Base-by-base conservation (phyloP, 202 grass and related monocot genomes). In the Digitaria exilis region DNA sequence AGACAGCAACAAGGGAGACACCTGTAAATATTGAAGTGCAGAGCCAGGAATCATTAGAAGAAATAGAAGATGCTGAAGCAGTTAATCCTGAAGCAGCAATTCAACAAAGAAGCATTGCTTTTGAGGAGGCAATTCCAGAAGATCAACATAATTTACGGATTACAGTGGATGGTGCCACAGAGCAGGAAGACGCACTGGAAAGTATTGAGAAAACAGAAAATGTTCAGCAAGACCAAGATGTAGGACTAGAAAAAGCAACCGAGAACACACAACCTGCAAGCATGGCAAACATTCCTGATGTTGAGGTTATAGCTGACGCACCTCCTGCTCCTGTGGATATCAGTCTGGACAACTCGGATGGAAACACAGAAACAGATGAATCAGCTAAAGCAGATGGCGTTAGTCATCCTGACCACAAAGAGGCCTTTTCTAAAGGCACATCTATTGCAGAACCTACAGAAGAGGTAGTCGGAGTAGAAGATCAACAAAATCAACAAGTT, bases 121-220 rank as follows among this genome's bases (percentile, higher is more conserved):
- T 69, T 88, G 81, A 84, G 60, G 86, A 84, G 81, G 39, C n/a
- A 65, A n/a, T 54, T 78, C 35, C 61, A 50, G 50, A 79, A 58
- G 57, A 83, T 34, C 48, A 73, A 73, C 30, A 22, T 35, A 14
- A 22, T 7, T 35, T 73, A 73, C 11, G 18, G 2, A 21, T 2
- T 73, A 54, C 19, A 35, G 22, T 9, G 16, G 60, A 63, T 63
- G 60, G 32, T 34, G 21, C n/a, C 71, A 73, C 29, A 35, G 29
- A 54, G 9, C 29, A 73, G 70, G 48, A 73, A 73, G 5, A 54
- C 10, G 54, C 48, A 54, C 9, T 8, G 29, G 48, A 73, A 73
- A 42, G 21, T 84, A 50, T 30, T 66, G 65, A 77, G 58, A 30
- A 57, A 61, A 51, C 46, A 73, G 17, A 68, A 58, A 41, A 58